Evolutionary conservation across 2,329 filamentous ascomycete species (phyloP), one percentile per base, ranked within the genome.

Genomic region (Herpotrichia juniperi): DNA sequence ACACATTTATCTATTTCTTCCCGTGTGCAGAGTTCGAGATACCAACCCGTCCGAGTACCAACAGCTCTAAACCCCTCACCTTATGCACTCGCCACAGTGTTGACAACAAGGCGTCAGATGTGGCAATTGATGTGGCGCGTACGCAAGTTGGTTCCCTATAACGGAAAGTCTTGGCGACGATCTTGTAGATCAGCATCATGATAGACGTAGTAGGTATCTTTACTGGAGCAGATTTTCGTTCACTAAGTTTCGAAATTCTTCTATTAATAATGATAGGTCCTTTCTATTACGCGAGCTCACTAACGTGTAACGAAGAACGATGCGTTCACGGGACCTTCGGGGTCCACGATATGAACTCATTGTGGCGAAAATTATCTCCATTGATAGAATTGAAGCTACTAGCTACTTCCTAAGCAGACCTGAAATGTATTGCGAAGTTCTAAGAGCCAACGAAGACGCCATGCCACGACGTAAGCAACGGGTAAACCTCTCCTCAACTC

Each of bases 61-160:
- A 21, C 34, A 28, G 7, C 26, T 6, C 26, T 12, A 12, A 28
- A 28, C 12, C 26, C 26, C 39, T 7, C 24, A 25, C 22, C 37
- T 17, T 28, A 43, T 46, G 43, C 43, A 34, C 26, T 25, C 43
- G 43, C 43, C 43, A 46, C 43, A 46, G n/a, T n/a, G n/a, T n/a
- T n/a, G n/a, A n/a, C n/a, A n/a, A n/a, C n/a, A n/a, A n/a, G n/a
- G n/a, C n/a, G n/a, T n/a, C 43, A 17, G 17, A 43, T 7, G 44
- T 19, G 44, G 30, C 44, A 32, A 40, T n/a, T n/a, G n/a, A n/a
- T 51, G 44, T 46, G 31, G 42, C 39, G 19, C 34, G 21, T 21
- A 37, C 6, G 17, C n/a, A 21, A n/a, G 16, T 17, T 17, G 34
- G 19, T 37, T 37, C 6, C 16, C 34, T 17, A 12, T 7, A 37